These are phyloP conservation scores for Schizonepeta tenuifolia DNA, from an alignment of 257 asterid species.

Conservation along the genomic window DNA sequence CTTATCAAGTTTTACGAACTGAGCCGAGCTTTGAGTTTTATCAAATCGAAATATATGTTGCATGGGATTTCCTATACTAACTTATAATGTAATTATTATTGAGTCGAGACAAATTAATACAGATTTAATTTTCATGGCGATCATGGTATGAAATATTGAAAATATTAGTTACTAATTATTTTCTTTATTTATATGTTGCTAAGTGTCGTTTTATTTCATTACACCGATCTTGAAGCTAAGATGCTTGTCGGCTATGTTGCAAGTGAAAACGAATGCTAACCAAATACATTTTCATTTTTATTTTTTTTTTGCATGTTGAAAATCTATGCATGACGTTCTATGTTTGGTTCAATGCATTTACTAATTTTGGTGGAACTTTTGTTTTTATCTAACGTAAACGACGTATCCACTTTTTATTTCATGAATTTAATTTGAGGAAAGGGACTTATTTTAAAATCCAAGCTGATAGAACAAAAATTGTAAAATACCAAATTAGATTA, in stretches of 20 bases:
- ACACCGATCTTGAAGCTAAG: constrained; percentile 15
- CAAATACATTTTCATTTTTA: not conserved
- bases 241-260: constrained; percentile 24
- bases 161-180: not conserved
- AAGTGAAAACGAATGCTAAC: constrained; percentile 33
- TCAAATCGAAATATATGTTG: not conserved
- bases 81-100: not conserved
- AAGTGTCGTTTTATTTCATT: constrained; percentile 2
- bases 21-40: not conserved
- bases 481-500: not conserved
- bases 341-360: not conserved
- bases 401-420: too few relatives aligned
- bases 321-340: not conserved
- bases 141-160: not conserved
- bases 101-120: too few relatives aligned
- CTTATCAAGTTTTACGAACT: not conserved
- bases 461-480: not conserved
- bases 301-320: not conserved
- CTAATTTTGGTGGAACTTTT: not conserved
- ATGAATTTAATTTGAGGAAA: not conserved
- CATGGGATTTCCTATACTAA: not conserved
- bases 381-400: not conserved
- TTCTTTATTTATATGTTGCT: constrained; percentile 1
- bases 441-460: not conserved
- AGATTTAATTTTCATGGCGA: not conserved